Percentiles rank a stretch among this genome's conserved stretches.
These are phyloP conservation scores for Ulota crispa DNA, from an alignment of 225 moss, liverwort and hornwort genomes.

Conservation along the genomic window DNA sequence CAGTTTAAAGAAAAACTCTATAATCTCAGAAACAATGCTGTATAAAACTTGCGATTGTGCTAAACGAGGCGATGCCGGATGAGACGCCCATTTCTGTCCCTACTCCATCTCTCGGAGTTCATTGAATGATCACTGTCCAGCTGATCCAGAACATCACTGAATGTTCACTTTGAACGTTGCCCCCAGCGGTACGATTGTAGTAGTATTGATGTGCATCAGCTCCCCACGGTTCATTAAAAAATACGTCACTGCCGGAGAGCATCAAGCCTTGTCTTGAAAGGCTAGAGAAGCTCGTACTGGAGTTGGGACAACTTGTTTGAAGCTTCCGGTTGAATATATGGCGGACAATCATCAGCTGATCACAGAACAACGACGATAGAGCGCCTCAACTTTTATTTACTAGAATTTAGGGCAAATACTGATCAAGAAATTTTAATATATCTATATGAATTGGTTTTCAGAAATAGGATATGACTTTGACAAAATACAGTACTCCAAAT, in stretches of 20 bases:
- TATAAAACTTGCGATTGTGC: background rate
- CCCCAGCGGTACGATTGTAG: conserved; percentile 23
- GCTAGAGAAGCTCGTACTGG: conserved; percentile 16
- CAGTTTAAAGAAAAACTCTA: background rate
- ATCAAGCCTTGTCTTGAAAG: conserved; percentile 19
- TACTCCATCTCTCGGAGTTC: conserved; percentile 39
- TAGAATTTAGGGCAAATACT: background rate
- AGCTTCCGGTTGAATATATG: background rate
- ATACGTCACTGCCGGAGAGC: conserved; percentile 7
- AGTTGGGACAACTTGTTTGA: conserved; percentile 15
- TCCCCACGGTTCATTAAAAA: conserved; percentile 16
- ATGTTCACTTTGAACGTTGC: conserved; percentile 18
- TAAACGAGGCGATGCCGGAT: conserved; percentile 20
- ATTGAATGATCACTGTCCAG: conserved; percentile 25
- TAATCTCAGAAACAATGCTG: background rate
- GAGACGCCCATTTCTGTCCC: conserved; percentile 44
- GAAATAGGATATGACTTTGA: background rate
- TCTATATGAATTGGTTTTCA: background rate
- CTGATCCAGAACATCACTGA: conserved; percentile 18
- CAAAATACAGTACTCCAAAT: background rate
- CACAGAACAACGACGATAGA: background rate
- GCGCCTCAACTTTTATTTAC: background rate
- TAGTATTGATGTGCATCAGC: conserved; percentile 23
- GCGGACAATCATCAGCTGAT: conserved; percentile 12
- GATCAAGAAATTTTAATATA: background rate